Conservation (phyloP, 139 green algal genomes). For the Microglena sp. region DNA sequence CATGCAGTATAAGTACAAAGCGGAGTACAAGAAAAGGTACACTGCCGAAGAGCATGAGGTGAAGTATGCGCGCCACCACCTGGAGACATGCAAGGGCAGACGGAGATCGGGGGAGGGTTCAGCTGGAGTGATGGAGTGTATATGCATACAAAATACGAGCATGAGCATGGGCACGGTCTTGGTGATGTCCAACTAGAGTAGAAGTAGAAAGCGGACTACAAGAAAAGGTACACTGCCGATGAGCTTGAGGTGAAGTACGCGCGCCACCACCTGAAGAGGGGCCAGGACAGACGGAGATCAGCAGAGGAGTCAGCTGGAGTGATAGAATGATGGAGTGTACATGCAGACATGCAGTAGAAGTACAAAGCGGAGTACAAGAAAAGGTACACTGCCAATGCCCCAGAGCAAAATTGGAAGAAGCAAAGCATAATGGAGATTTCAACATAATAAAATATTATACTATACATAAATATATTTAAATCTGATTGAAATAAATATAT, state of each 20-base stretch:
- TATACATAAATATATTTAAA: too few relatives aligned
- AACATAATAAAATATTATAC: too few relatives aligned
- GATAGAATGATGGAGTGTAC: neutral
- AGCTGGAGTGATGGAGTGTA: too few relatives aligned
- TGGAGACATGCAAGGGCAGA: too few relatives aligned
- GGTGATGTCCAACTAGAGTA: constrained; percentile 92
- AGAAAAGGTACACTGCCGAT: constrained; percentile 91
- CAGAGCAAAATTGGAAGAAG: too few relatives aligned
- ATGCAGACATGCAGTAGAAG: constrained; percentile 92
- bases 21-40: constrained; percentile 96
- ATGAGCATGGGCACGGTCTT: constrained; percentile 67
- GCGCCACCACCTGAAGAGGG: constrained; percentile 97
- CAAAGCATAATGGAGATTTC: too few relatives aligned
- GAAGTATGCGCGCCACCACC: neutral
- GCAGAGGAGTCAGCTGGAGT: neutral
- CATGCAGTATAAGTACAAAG: constrained; percentile 98
- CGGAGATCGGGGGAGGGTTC: too few relatives aligned
- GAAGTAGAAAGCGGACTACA: constrained; percentile 96
- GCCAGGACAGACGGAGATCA: too few relatives aligned
- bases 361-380: constrained; percentile 98
- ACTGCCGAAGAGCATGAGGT: constrained; percentile 46
- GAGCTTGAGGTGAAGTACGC: constrained; percentile 86
- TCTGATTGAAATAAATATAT: too few relatives aligned
- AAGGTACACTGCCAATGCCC: constrained; percentile 79
- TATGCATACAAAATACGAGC: too few relatives aligned